Conservation (phyloP, 2,329 filamentous ascomycete genomes). For the Mariannaea elegans region DNA sequence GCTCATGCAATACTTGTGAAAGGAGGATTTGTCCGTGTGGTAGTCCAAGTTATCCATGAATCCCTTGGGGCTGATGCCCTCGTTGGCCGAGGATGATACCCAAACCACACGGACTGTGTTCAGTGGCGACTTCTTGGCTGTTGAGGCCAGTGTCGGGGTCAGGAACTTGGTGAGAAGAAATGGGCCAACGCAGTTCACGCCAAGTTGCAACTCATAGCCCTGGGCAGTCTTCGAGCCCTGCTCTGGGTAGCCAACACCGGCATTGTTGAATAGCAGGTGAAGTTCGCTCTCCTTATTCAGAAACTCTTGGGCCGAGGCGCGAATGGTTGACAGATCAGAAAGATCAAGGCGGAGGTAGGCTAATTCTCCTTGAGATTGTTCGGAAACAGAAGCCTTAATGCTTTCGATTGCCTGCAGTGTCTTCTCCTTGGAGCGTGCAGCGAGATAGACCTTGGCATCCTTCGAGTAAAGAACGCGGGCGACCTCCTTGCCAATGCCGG, state of each 20-base stretch:
- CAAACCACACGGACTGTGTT: conserved; percentile 45
- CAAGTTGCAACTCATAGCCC: conserved; percentile 53
- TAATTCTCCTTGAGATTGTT: conserved; percentile 47
- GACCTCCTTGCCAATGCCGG: conserved; percentile 59
- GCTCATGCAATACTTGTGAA: conserved; percentile 39
- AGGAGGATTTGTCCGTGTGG: conserved; percentile 7
- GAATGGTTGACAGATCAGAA: conserved; percentile 32
- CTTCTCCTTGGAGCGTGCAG: conserved; percentile 55
- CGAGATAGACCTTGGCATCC: conserved; percentile 64
- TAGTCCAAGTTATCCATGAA: conserved; percentile 37
- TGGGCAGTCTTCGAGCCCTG: conserved; percentile 49
- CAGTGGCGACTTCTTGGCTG: conserved; percentile 42
- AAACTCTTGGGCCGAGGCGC: conserved; percentile 39
- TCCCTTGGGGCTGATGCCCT: conserved; percentile 11
- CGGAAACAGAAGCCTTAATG: conserved; percentile 48
- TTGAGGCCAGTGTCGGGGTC: conserved; percentile 44
- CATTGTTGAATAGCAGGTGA: conserved; percentile 54
- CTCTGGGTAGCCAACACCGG: conserved; percentile 51
- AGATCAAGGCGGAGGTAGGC: conserved; percentile 55
- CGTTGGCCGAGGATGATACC: conserved; percentile 40
- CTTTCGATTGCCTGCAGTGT: conserved; percentile 52
- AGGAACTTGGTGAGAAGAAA: conserved; percentile 52
- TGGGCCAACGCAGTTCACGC: conserved; percentile 51
- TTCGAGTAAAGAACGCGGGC: conserved; percentile 60
- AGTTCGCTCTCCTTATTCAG: conserved; percentile 38